Conservation (phyloP, 257 asterid species). For the Nicotiana sylvestris region DNA sequence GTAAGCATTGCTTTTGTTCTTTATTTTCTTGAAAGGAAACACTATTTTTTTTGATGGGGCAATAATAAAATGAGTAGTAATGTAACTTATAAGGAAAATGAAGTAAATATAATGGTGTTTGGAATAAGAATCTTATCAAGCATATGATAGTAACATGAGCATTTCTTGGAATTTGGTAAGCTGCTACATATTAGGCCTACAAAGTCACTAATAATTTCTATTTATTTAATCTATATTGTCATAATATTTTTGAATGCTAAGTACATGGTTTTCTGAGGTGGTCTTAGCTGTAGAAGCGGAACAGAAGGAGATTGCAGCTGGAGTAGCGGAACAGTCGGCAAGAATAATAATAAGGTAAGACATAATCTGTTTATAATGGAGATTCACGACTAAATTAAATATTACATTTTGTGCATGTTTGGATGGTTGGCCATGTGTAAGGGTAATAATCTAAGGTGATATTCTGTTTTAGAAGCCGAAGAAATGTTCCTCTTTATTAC, state of each 20-base stretch:
- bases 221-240: slow-evolving; percentile 1
- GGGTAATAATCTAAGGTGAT: too few species aligned
- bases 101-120: neutral
- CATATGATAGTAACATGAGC: slow-evolving; percentile 16
- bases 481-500: neutral
- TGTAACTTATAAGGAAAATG: neutral
- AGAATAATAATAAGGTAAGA: neutral
- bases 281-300: neutral
- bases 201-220: neutral
- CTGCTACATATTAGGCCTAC: neutral
- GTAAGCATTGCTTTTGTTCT: neutral
- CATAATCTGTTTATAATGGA: neutral
- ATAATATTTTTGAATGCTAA: neutral
- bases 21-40: neutral
- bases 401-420: slow-evolving; percentile 8
- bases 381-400: neutral
- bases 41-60: neutral
- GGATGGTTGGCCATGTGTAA: slow-evolving; percentile 9
- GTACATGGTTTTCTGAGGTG: slow-evolving; percentile 8
- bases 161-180: slow-evolving; percentile 16
- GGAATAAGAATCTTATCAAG: slow-evolving; percentile 14
- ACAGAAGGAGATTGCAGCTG: neutral
- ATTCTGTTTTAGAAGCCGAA: neutral
- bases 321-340: neutral
- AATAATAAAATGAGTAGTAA: neutral